phyloP scores from a whole-genome alignment of 352 stramenopile species.

The Phytophthora cajani region DNA sequence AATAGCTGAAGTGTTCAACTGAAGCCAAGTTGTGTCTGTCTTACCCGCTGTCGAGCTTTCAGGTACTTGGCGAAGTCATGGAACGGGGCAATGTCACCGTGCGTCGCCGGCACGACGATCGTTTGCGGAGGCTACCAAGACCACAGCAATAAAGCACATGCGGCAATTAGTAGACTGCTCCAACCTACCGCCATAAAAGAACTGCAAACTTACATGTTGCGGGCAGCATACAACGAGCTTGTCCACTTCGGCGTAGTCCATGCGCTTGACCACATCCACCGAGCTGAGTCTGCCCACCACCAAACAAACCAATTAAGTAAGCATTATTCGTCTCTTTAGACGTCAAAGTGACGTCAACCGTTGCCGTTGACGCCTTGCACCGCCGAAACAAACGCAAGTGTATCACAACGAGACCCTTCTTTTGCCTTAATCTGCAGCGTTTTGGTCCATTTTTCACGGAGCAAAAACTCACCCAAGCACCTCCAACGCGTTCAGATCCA shows the following conservation, averaged over 20 bases:
- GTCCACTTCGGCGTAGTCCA: slow-evolving; percentile 63
- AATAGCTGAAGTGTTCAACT: not conserved
- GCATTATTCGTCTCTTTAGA: not conserved
- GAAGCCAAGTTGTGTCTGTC: not conserved
- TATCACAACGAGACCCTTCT: slow-evolving; percentile 2
- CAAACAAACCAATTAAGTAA: not conserved
- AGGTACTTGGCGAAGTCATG: slow-evolving; percentile 60
- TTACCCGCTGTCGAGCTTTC: slow-evolving; percentile 57
- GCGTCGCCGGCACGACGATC: slow-evolving; percentile 40
- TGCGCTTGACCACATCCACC: slow-evolving; percentile 64
- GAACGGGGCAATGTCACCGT: slow-evolving; percentile 42
- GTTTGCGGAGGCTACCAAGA: slow-evolving; percentile 60
- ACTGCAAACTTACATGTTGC: slow-evolving; percentile 45
- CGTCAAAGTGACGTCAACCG: not conserved
- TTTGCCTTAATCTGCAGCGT: slow-evolving; percentile 7
- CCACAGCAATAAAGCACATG: not conserved
- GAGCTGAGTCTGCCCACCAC: slow-evolving; percentile 39
- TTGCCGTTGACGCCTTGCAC: slow-evolving; percentile 6
- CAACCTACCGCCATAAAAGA: not conserved
- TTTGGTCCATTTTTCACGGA: not conserved
- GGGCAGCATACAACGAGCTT: slow-evolving; percentile 60
- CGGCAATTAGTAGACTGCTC: not conserved
- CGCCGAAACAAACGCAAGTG: slow-evolving; percentile 14
- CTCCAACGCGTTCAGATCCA: slow-evolving; percentile 47
- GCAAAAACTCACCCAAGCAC: slow-evolving; percentile 50